phyloP scores from a whole-genome alignment of 2,329 filamentous ascomycete species.

The Lasiodiplodia citricola region DNA sequence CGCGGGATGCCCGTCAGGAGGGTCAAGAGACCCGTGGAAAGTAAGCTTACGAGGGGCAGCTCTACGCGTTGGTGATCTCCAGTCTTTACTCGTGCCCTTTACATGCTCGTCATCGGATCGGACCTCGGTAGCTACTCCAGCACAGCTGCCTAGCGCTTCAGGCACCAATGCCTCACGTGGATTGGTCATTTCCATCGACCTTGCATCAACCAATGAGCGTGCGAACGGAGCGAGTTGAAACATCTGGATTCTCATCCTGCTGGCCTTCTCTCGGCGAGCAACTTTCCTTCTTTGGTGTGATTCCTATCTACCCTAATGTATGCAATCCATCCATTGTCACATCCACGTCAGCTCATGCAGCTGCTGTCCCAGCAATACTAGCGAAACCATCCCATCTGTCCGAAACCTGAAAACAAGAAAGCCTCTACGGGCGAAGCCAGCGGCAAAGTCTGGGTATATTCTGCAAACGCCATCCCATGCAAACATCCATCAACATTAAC shows the following conservation, averaged over 20 bases:
- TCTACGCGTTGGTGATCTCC: neutral
- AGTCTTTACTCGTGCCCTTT: neutral
- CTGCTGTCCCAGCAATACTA: neutral
- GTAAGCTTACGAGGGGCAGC: conserved; percentile 14
- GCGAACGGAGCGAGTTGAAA: neutral
- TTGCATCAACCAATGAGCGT: conserved; percentile 2
- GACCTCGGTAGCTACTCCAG: conserved; percentile 9
- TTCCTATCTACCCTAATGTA: conserved; percentile 2
- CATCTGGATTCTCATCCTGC: conserved; percentile 8
- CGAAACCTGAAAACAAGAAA: conserved; percentile 7
- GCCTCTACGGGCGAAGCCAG: conserved; percentile 16
- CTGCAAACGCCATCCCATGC: conserved; percentile 21
- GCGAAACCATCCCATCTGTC: neutral
- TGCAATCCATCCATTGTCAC: conserved; percentile 5
- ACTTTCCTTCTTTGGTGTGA: neutral
- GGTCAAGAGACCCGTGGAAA: neutral
- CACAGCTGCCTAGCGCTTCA: neutral
- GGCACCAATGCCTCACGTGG: neutral
- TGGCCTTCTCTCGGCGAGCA: neutral
- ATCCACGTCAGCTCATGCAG: neutral
- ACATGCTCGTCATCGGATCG: neutral
- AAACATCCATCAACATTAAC: conserved; percentile 18
- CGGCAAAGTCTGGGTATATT: conserved; percentile 24
- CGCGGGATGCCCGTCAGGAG: conserved; percentile 4
- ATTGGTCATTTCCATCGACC: neutral